Conservation (phyloP, 2,329 filamentous ascomycete species). For the Akanthomyces lecanii region DNA sequence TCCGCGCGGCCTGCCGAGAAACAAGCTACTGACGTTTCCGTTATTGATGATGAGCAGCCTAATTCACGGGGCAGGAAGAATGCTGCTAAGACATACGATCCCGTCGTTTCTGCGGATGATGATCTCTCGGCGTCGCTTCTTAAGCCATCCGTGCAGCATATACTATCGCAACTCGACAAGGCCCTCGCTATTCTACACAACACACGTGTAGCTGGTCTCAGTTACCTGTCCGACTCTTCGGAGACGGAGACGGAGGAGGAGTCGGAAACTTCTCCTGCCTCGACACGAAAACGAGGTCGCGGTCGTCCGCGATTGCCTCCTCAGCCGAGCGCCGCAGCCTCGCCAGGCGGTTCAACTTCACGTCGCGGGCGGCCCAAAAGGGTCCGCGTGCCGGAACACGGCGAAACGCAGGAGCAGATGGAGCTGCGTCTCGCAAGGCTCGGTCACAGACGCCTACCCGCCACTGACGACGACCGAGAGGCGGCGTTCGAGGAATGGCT, state of each 20-base stretch:
- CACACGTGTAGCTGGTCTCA: conserved; percentile 49
- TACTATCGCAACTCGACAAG: conserved; percentile 64
- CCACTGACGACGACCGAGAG: conserved; percentile 25
- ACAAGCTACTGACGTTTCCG: background rate
- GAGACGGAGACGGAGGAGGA: conserved; percentile 31
- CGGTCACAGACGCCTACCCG: conserved; percentile 30
- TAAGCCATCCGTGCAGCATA: conserved; percentile 63
- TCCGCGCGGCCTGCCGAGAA: background rate
- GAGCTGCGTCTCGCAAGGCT: conserved; percentile 44
- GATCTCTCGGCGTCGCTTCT: conserved; percentile 61
- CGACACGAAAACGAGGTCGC: conserved; percentile 1
- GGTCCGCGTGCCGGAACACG: conserved; percentile 34
- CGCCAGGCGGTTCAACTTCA: conserved; percentile 18
- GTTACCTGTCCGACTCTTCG: conserved; percentile 35
- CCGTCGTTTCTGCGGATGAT: conserved; percentile 66
- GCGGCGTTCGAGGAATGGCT: conserved; percentile 33
- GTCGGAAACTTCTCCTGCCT: conserved; percentile 24
- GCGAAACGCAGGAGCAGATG: conserved; percentile 45
- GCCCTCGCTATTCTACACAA: conserved; percentile 69
- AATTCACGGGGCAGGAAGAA: background rate
- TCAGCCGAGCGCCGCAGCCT: background rate
- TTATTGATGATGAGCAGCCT: background rate
- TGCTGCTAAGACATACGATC: conserved; percentile 33
- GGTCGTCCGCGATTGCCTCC: conserved; percentile 19
- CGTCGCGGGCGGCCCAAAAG: conserved; percentile 39